Evolutionary conservation across 2,329 filamentous ascomycete genomes (phyloP).

Genomic region (Aphanoascus verrucosus): DNA sequence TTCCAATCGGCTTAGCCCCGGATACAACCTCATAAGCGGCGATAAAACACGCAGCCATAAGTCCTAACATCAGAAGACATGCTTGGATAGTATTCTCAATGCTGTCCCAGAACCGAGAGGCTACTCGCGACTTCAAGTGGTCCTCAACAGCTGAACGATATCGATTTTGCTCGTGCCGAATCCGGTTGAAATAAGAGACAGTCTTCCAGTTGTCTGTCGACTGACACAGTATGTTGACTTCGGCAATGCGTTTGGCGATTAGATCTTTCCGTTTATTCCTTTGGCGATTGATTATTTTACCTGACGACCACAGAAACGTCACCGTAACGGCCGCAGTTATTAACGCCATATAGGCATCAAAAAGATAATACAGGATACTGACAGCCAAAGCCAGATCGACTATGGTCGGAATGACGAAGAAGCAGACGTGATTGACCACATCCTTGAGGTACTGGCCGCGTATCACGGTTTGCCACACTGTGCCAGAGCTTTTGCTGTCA

Average conservation of each 20-base stretch:
- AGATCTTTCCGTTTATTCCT: slow-evolving; percentile 30
- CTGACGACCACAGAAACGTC: slow-evolving; percentile 44
- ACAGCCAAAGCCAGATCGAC: slow-evolving; percentile 53
- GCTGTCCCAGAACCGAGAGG: slow-evolving; percentile 26
- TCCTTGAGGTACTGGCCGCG: slow-evolving; percentile 52
- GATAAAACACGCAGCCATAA: slow-evolving; percentile 42
- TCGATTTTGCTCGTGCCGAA: slow-evolving; percentile 43
- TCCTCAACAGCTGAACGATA: slow-evolving; percentile 35
- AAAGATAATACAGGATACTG: slow-evolving; percentile 50
- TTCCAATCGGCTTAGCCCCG: slow-evolving; percentile 44
- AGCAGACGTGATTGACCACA: slow-evolving; percentile 49
- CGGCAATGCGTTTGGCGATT: slow-evolving; percentile 37
- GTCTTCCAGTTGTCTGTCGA: slow-evolving; percentile 52
- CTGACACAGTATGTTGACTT: slow-evolving; percentile 47
- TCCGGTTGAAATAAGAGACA: slow-evolving; percentile 48
- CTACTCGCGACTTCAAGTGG: slow-evolving; percentile 29
- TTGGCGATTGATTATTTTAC: slow-evolving; percentile 31
- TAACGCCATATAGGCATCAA: slow-evolving; percentile 51
- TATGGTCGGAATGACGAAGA: slow-evolving; percentile 51
- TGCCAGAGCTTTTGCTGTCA: slow-evolving; percentile 52
- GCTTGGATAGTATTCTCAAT: slow-evolving; percentile 34
- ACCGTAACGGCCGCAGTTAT: slow-evolving; percentile 39
- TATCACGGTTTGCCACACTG: slow-evolving; percentile 54
- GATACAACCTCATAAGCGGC: slow-evolving; percentile 45
- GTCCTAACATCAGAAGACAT: slow-evolving; percentile 39